Base-by-base conservation (phyloP, 352 stramenopile genomes). In the Globisporangium spiculum region DNA sequence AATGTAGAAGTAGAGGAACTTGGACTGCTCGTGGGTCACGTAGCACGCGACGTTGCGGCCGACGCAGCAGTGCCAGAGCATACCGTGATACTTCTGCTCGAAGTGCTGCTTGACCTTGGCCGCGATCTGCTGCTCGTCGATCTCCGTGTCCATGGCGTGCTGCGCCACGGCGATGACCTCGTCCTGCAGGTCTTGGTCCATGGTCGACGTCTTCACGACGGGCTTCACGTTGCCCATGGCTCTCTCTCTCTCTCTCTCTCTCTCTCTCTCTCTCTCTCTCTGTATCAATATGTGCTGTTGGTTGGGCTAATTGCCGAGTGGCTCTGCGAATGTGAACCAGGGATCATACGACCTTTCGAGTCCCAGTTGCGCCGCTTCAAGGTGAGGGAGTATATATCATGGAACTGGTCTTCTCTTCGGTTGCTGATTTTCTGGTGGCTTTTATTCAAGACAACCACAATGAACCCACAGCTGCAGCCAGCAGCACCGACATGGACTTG, bases 1-100 rank as follows among this genome's bases (percentile, higher is more conserved):
- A 55, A 98, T 92, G 88, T 98, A 98, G 69, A 98, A 98, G 81
- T 98, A 98, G 62, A 98, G 91, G 69, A 98, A 98, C 75, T 97
- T 98, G 67, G 81, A 92, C 72, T 97, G 89, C 70, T 98, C 92
- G 71, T 98, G 93, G 2, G 94, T 98, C 16, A 98, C 94, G 71
- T 94, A 98, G 73, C 89, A 97, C 44, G 94, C 94, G 34, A 98
- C 94, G 74, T 98, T 98, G 70, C 94, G 79, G 2, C 94, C 94
- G 52, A 98, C 92, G 69, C 97, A 97, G 80, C 94, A 98, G 78
- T 98, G 94, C 94, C 94, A 98, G 32, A 94, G 74, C 67, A 94
- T 81, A 9, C 88, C 88, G 71, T 94, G 86, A 71, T 97, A 96
- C 72, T 96, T 95, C 65, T 94, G 83, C 81, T 98, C 93, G 69